phyloP scores from a whole-genome alignment of 2,329 filamentous ascomycete genomes.

The Didymella sp. region DNA sequence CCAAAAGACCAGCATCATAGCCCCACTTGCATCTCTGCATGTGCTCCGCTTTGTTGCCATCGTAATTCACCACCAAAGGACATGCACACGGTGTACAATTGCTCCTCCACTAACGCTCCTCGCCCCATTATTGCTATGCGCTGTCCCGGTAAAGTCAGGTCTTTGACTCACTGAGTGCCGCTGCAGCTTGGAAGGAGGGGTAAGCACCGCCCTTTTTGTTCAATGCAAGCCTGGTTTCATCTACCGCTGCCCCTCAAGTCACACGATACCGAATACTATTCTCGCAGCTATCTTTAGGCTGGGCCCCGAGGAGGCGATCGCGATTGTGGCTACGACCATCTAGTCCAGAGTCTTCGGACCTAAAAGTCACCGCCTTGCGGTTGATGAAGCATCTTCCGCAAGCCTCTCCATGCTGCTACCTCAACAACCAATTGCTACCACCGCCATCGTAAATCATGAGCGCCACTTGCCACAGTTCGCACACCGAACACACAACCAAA shows the following conservation, averaged over 20 bases:
- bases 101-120: neutral
- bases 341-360: neutral
- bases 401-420: neutral
- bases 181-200: neutral
- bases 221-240: neutral
- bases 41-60: neutral
- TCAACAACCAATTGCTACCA: neutral
- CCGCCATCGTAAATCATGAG: neutral
- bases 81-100: neutral
- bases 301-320: neutral
- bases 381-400: neutral
- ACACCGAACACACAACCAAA: no score
- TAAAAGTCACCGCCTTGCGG: neutral
- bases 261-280: neutral
- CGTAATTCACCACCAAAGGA: neutral
- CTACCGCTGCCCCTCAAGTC: neutral
- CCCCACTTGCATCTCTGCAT: neutral
- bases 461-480: neutral
- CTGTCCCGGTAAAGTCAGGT: neutral
- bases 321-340: neutral
- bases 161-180: neutral
- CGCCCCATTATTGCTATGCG: neutral
- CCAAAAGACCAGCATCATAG: neutral
- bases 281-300: neutral
- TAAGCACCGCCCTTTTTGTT: neutral